These are phyloP conservation scores for Drechslerella dactyloides DNA, from an alignment of 2,329 filamentous ascomycete species.

Conservation along the genomic window DNA sequence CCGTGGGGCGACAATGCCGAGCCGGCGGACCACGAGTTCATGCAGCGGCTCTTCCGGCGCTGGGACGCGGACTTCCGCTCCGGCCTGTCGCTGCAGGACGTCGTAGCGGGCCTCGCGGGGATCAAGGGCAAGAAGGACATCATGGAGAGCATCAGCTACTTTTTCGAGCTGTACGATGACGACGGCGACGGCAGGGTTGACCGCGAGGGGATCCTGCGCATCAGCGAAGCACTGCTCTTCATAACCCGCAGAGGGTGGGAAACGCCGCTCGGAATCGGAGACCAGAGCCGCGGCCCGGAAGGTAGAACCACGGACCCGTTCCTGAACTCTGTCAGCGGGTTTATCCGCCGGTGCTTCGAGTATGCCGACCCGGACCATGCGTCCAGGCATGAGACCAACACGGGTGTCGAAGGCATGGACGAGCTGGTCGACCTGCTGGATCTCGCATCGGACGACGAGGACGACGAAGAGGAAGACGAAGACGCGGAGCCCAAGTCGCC, in stretches of 20 bases:
- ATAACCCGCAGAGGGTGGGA: constrained; percentile 86
- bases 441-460: constrained; percentile 55
- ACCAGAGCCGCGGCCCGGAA: constrained; percentile 54
- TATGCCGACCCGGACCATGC: constrained; percentile 87
- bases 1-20: constrained; percentile 69
- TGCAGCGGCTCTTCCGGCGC: constrained; percentile 81
- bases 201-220: constrained; percentile 89
- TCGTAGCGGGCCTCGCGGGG: constrained; percentile 85
- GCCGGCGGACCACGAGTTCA: constrained; percentile 92
- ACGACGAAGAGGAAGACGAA: constrained; percentile 21
- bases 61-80: constrained; percentile 83
- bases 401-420: constrained; percentile 58
- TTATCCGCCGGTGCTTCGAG: constrained; percentile 95
- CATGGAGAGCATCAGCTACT: constrained; percentile 97
- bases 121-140: constrained; percentile 95
- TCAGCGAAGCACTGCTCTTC: constrained; percentile 92
- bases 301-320: constrained; percentile 80
- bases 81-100: constrained; percentile 85
- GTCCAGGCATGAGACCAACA: constrained; percentile 65
- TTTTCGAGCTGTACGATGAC: constrained; percentile 97
- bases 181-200: constrained; percentile 89
- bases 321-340: constrained; percentile 88
- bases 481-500: constrained; percentile 34
- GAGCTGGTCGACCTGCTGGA: constrained; percentile 61
- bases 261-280: constrained; percentile 64